Conservation (phyloP, 495 filamentous ascomycete genomes). For the Trichoderma asperelloides region DNA sequence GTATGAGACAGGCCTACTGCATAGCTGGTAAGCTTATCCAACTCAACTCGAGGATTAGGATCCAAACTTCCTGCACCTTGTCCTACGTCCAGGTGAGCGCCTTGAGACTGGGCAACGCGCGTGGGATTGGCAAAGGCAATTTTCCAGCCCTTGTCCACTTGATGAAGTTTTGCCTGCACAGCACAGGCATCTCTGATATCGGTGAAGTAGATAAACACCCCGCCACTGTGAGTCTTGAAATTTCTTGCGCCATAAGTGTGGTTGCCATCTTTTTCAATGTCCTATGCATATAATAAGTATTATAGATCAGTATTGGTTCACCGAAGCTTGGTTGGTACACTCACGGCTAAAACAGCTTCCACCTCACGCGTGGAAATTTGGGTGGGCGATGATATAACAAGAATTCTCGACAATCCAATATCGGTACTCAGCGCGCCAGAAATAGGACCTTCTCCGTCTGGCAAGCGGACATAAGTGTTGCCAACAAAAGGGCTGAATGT, state of each 20-base stretch:
- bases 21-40: neutral
- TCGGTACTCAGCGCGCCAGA: constrained; percentile 28
- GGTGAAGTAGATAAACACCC: constrained; percentile 46
- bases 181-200: constrained; percentile 50
- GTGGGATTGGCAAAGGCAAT: constrained; percentile 39
- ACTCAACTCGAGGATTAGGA: neutral
- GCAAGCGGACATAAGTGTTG: constrained; percentile 1
- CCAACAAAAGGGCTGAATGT: constrained; percentile 32
- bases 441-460: constrained; percentile 8
- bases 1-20: neutral
- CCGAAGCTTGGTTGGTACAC: constrained; percentile 5
- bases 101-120: neutral
- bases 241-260: constrained; percentile 23
- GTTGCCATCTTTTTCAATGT: constrained; percentile 23
- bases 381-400: constrained; percentile 24
- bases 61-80: constrained; percentile 4
- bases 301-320: constrained; percentile 2
- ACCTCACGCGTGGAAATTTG: constrained; percentile 22
- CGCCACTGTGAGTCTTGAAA: constrained; percentile 18
- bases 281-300: constrained; percentile 15
- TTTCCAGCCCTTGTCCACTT: constrained; percentile 38
- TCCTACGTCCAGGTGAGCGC: constrained; percentile 22
- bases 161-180: constrained; percentile 34
- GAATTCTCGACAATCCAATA: constrained; percentile 27
- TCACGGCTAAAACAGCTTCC: constrained; percentile 30